A percentile compares a stretch with the other conserved stretches of the same genome.
Evolutionary conservation across 345 rosid genomes (phyloP).

Genomic region (Euphorbia tirucalli): DNA sequence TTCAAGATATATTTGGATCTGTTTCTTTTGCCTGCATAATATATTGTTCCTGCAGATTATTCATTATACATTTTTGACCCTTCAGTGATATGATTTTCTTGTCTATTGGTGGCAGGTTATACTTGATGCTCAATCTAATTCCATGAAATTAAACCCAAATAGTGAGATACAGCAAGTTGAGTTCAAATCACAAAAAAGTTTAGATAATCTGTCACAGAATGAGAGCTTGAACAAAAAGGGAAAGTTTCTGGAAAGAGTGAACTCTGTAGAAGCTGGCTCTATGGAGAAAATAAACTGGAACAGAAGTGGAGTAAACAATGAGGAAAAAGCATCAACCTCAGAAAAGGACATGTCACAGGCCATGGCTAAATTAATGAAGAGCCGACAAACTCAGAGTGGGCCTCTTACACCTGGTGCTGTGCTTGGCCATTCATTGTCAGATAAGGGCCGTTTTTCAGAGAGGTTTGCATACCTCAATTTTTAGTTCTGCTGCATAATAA

Average conservation of each 20-base stretch:
- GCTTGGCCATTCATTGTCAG: slow-evolving; percentile 56
- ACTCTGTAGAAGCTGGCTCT: slow-evolving; percentile 34
- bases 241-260: slow-evolving; percentile 44
- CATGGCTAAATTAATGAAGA: slow-evolving; percentile 48
- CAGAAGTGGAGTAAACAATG: slow-evolving; percentile 47
- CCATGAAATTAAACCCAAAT: slow-evolving; percentile 31
- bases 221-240: slow-evolving; percentile 50
- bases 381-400: slow-evolving; percentile 86
- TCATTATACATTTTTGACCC: slow-evolving; percentile 6
- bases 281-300: slow-evolving; percentile 38
- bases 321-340: slow-evolving; percentile 44
- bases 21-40: not conserved
- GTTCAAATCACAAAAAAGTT: slow-evolving; percentile 26
- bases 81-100: slow-evolving; percentile 7
- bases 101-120: slow-evolving; percentile 36
- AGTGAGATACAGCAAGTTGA: slow-evolving; percentile 37
- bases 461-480: slow-evolving; percentile 48
- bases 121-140: slow-evolving; percentile 23
- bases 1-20: not conserved
- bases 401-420: slow-evolving; percentile 66
- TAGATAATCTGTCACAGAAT: slow-evolving; percentile 31
- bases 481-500: not conserved
- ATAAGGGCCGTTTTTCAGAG: slow-evolving; percentile 48
- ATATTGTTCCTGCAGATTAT: not conserved
- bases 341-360: slow-evolving; percentile 46